These are phyloP conservation scores for Geotrichum reessii DNA, from an alignment of 1,139 yeast species.

Conservation along the genomic window DNA sequence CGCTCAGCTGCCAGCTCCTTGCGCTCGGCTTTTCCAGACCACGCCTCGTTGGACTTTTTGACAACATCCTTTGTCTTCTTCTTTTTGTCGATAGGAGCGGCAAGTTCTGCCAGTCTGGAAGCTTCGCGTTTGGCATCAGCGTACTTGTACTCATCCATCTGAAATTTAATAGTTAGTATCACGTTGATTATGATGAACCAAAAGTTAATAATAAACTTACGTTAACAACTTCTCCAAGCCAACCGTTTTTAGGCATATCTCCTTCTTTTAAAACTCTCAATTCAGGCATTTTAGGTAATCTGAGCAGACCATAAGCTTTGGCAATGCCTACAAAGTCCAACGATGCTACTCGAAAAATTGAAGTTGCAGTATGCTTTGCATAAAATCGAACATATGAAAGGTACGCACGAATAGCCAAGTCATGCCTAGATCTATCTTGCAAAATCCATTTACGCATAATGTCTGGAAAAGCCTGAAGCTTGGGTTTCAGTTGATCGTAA, in stretches of 20 bases:
- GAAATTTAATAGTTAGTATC: slow-evolving; percentile 30
- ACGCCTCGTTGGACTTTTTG: slow-evolving; percentile 54
- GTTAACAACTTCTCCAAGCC: slow-evolving; percentile 55
- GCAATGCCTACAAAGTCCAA: slow-evolving; percentile 73
- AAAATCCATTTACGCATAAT: slow-evolving; percentile 54
- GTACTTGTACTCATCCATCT: slow-evolving; percentile 60
- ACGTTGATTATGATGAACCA: background rate
- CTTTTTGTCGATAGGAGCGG: slow-evolving; percentile 21
- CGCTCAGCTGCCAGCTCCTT: slow-evolving; percentile 62
- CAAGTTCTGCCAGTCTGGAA: slow-evolving; percentile 54
- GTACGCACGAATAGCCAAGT: slow-evolving; percentile 68
- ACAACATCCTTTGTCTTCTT: slow-evolving; percentile 20
- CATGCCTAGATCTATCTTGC: slow-evolving; percentile 73
- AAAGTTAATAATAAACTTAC: background rate
- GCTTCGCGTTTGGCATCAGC: slow-evolving; percentile 60
- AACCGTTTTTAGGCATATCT: slow-evolving; percentile 48
- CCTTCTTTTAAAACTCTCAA: slow-evolving; percentile 48
- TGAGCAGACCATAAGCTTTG: slow-evolving; percentile 66
- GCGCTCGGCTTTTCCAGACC: slow-evolving; percentile 67
- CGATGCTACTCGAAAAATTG: slow-evolving; percentile 71
- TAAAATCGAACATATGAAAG: slow-evolving; percentile 82
- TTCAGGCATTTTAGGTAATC: slow-evolving; percentile 96
- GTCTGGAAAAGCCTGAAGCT: slow-evolving; percentile 15
- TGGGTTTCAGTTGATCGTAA: slow-evolving; percentile 7
- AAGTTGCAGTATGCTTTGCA: slow-evolving; percentile 83